Evolutionary conservation across 768 basidiomycete genomes (phyloP).

Genomic region (Leccinum incarnatum): DNA sequence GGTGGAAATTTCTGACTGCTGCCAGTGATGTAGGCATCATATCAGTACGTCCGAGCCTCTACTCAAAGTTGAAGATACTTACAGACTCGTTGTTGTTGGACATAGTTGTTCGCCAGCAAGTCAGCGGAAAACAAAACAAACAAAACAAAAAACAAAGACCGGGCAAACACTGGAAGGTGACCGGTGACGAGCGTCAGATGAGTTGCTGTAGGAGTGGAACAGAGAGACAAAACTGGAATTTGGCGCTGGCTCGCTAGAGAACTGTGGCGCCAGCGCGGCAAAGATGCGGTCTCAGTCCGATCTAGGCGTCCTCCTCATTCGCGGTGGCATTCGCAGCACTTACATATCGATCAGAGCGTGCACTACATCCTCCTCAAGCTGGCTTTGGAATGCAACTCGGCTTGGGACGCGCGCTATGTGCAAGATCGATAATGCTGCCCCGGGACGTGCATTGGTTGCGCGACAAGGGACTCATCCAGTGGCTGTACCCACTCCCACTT

Average conservation of each 20-base stretch:
- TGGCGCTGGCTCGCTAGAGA: too few relatives aligned
- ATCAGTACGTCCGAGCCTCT: background rate
- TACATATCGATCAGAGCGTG: constrained; percentile 55
- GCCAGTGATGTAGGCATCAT: background rate
- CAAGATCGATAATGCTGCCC: constrained; percentile 63
- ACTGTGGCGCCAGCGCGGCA: too few relatives aligned
- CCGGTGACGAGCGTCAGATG: too few relatives aligned
- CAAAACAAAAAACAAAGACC: background rate
- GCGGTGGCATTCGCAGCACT: constrained; percentile 58
- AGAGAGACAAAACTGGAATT: too few relatives aligned
- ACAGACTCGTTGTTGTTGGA: background rate
- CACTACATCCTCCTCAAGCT: constrained; percentile 78
- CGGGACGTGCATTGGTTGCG: constrained; percentile 80
- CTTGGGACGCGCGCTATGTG: constrained; percentile 40
- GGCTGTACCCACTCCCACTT: constrained; percentile 44
- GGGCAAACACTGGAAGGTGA: background rate
- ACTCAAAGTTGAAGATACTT: too few relatives aligned
- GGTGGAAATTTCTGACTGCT: background rate
- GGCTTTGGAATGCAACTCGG: constrained; percentile 35
- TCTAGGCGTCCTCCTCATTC: constrained; percentile 35
- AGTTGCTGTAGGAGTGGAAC: too few relatives aligned
- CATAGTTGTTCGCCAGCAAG: background rate
- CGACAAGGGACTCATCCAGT: constrained; percentile 58
- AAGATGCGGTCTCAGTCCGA: too few relatives aligned
- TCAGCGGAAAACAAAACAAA: background rate